phyloP scores from a whole-genome alignment of 2,329 filamentous ascomycete genomes.

The Colletotrichum lindemuthianum region DNA sequence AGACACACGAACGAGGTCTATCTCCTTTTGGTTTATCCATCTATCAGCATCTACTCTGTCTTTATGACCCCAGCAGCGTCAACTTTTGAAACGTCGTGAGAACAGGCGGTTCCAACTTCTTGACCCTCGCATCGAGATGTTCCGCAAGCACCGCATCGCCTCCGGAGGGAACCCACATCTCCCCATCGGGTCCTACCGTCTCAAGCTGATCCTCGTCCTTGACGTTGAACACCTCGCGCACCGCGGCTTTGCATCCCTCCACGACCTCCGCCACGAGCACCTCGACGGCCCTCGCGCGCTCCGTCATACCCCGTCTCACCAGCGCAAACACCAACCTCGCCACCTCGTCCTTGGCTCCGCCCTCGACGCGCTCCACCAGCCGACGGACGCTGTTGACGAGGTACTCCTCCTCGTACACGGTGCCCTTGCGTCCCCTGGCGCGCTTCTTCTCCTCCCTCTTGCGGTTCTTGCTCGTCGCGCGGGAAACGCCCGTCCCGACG shows the following conservation, averaged over 20 bases:
- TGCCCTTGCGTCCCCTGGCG: conserved; percentile 93
- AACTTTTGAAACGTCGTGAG: conserved; percentile 61
- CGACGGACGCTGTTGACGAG: conserved; percentile 87
- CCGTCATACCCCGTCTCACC: conserved; percentile 84
- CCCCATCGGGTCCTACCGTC: conserved; percentile 36
- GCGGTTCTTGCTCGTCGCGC: conserved; percentile 88
- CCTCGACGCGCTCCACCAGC: conserved; percentile 84
- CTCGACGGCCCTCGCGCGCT: conserved; percentile 83
- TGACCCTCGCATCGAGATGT: conserved; percentile 56
- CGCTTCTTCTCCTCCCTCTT: conserved; percentile 93
- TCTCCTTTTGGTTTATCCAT: neutral
- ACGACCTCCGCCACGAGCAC: conserved; percentile 78
- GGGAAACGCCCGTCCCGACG: conserved; percentile 76
- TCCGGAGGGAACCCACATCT: conserved; percentile 52
- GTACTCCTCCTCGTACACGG: conserved; percentile 98
- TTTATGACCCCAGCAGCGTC: conserved; percentile 57
- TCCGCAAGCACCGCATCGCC: conserved; percentile 64
- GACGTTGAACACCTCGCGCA: conserved; percentile 75
- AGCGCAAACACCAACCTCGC: conserved; percentile 80
- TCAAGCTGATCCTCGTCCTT: conserved; percentile 37
- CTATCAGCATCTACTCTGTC: neutral
- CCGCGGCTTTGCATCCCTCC: conserved; percentile 71
- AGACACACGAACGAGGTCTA: conserved; percentile 11
- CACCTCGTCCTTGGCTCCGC: conserved; percentile 74
- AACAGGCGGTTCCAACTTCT: conserved; percentile 58